phyloP scores from a whole-genome alignment of 2,329 filamentous ascomycete species.

The Pyricularia grisea region DNA sequence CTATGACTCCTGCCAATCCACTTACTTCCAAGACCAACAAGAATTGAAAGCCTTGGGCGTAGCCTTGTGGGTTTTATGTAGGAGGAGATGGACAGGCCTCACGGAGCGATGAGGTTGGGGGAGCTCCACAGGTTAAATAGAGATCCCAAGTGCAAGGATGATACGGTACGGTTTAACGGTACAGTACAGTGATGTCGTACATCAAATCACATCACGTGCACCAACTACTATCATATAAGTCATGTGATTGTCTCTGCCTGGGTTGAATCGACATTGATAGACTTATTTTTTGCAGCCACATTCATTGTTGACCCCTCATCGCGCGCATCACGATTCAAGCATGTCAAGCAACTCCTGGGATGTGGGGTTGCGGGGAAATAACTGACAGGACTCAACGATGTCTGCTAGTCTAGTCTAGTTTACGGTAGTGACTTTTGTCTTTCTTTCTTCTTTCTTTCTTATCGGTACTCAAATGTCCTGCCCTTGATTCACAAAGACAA shows the following conservation, averaged over 20 bases:
- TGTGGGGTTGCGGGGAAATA: not conserved
- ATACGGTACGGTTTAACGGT: too few relatives aligned
- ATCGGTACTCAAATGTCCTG: too few relatives aligned
- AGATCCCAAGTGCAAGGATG: too few relatives aligned
- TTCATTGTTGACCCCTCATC: not conserved
- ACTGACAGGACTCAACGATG: not conserved
- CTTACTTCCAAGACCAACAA: not conserved
- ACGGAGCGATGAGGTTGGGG: not conserved
- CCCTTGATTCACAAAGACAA: not conserved
- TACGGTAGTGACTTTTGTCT: too few relatives aligned
- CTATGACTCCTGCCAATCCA: not conserved
- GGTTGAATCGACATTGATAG: not conserved
- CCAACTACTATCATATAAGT: not conserved
- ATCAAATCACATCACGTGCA: not conserved
- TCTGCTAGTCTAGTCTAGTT: too few relatives aligned
- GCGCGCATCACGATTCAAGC: not conserved
- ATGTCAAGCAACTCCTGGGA: not conserved
- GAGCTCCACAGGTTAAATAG: not conserved
- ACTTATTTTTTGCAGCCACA: not conserved
- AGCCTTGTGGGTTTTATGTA: not conserved
- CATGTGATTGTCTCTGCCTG: not conserved
- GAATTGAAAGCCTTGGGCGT: not conserved
- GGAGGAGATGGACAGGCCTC: too few relatives aligned
- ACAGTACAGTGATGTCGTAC: not conserved
- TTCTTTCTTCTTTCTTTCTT: not conserved